phyloP scores from a whole-genome alignment of 2,329 filamentous ascomycete species.

The Penicillium sp. region DNA sequence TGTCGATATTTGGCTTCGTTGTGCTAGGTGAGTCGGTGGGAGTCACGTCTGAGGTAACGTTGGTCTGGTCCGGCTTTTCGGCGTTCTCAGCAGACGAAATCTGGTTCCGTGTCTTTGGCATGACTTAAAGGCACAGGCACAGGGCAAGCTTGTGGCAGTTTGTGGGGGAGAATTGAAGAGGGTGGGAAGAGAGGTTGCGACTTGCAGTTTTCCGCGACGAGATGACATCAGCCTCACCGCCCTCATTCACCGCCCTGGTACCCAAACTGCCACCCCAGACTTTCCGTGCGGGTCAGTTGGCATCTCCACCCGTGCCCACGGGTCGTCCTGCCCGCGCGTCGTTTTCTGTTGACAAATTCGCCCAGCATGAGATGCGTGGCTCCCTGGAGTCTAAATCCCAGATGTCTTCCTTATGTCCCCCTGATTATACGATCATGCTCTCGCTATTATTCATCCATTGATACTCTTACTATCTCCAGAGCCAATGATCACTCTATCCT shows the following conservation, averaged over 20 bases:
- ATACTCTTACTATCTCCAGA: neutral
- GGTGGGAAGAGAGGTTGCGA: neutral
- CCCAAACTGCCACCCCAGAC: constrained; percentile 22
- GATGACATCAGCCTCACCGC: constrained; percentile 20
- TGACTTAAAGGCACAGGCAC: constrained; percentile 1
- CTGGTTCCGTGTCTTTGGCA: constrained; percentile 20
- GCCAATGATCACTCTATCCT: neutral
- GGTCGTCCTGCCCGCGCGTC: constrained; percentile 11
- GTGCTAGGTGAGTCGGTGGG: constrained; percentile 10
- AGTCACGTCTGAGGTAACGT: constrained; percentile 8
- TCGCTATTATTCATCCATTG: neutral
- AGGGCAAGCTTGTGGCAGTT: neutral
- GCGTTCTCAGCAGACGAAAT: constrained; percentile 10
- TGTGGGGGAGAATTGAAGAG: neutral
- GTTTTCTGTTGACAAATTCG: neutral
- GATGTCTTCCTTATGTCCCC: constrained; percentile 1
- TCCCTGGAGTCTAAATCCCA: neutral
- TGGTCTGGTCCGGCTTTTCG: constrained; percentile 12
- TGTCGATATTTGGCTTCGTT: constrained; percentile 12
- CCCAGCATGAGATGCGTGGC: constrained; percentile 10
- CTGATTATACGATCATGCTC: neutral
- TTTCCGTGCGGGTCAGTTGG: constrained; percentile 16
- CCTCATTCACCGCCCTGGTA: constrained; percentile 6
- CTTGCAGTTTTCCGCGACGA: constrained; percentile 14
- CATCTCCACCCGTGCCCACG: constrained; percentile 26